Evolutionary conservation across 139 green algal genomes (phyloP).

Genomic region (Yamagishiella unicocca): DNA sequence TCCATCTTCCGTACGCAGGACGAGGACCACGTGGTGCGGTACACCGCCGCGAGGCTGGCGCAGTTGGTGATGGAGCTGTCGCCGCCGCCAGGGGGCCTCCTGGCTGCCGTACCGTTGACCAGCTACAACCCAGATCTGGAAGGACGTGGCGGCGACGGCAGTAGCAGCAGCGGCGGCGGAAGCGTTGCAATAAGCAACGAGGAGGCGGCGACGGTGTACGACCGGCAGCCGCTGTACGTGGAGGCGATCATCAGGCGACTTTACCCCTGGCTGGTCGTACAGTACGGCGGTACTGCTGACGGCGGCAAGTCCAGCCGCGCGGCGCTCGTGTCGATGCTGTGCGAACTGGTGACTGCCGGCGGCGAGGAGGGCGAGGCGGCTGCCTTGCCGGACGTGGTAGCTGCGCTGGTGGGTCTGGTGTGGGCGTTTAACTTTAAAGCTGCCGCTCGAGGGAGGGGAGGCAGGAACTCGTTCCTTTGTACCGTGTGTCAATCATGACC

Average conservation of each 20-base stretch:
- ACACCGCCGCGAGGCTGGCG: slow-evolving; percentile 35
- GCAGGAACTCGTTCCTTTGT: too few relatives aligned
- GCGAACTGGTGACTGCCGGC: neutral
- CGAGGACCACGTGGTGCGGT: slow-evolving; percentile 79
- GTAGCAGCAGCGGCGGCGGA: neutral
- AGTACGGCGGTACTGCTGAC: slow-evolving; percentile 32
- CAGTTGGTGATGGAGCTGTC: slow-evolving; percentile 43
- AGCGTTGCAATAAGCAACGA: neutral
- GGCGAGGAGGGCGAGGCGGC: neutral
- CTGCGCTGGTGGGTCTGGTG: slow-evolving; percentile 5
- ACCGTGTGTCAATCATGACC: too few relatives aligned
- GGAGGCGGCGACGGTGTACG: neutral
- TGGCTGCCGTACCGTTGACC: neutral
- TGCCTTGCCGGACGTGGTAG: neutral
- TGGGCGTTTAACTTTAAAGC: too few relatives aligned
- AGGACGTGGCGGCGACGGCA: slow-evolving; percentile 13
- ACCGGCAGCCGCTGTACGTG: slow-evolving; percentile 37
- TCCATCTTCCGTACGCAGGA: slow-evolving; percentile 72
- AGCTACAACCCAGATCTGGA: neutral
- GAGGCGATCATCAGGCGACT: slow-evolving; percentile 61
- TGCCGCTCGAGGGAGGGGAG: too few relatives aligned
- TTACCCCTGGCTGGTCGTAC: slow-evolving; percentile 49
- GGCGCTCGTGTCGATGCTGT: slow-evolving; percentile 5
- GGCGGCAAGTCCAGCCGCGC: neutral
- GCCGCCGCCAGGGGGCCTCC: neutral